Percentiles rank a stretch among this genome's conserved stretches.
These are phyloP conservation scores for Wallacemonas sp. DNA, from an alignment of 208 protist species.

Conservation along the genomic window DNA sequence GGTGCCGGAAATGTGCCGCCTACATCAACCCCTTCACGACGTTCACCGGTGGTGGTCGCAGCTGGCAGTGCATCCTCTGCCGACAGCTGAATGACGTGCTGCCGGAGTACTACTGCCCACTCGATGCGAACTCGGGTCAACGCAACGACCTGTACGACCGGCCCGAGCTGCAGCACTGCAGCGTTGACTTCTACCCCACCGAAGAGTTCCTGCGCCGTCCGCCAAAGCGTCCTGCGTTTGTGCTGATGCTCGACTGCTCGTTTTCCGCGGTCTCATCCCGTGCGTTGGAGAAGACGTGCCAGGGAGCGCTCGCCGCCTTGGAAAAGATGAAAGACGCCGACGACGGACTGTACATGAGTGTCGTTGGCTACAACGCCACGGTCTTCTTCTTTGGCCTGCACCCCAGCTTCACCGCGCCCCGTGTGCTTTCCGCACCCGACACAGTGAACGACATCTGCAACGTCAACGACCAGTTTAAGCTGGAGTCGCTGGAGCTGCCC, in stretches of 20 bases:
- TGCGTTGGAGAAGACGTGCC: slow-evolving; percentile 70
- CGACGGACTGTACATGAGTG: slow-evolving; percentile 82
- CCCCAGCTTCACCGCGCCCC: slow-evolving; percentile 56
- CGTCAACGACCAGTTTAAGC: slow-evolving; percentile 80
- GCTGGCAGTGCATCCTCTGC: slow-evolving; percentile 97
- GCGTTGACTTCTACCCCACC: slow-evolving; percentile 94
- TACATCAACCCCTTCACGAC: slow-evolving; percentile 98
- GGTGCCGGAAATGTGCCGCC: slow-evolving; percentile 86
- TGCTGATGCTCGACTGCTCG: slow-evolving; percentile 96
- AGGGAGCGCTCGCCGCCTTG: slow-evolving; percentile 61
- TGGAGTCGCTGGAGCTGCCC: slow-evolving; percentile 82
- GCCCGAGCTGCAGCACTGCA: slow-evolving; percentile 90
- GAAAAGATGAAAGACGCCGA: slow-evolving; percentile 70
- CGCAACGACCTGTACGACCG: slow-evolving; percentile 72
- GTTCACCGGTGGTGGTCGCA: slow-evolving; percentile 90
- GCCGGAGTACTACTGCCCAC: slow-evolving; percentile 49
- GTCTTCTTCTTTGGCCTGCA: slow-evolving; percentile 95
- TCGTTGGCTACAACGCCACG: slow-evolving; percentile 74
- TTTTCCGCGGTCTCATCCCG: slow-evolving; percentile 85
- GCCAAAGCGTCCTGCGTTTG: slow-evolving; percentile 89
- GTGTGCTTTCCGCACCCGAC: slow-evolving; percentile 89
- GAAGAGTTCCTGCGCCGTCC: slow-evolving; percentile 93
- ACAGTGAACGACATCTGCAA: slow-evolving; percentile 73
- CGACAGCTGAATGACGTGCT: slow-evolving; percentile 89
- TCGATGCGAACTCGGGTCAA: slow-evolving; percentile 85